Conservation (phyloP, 495 filamentous ascomycete species). For the Neurospora intermedia region DNA sequence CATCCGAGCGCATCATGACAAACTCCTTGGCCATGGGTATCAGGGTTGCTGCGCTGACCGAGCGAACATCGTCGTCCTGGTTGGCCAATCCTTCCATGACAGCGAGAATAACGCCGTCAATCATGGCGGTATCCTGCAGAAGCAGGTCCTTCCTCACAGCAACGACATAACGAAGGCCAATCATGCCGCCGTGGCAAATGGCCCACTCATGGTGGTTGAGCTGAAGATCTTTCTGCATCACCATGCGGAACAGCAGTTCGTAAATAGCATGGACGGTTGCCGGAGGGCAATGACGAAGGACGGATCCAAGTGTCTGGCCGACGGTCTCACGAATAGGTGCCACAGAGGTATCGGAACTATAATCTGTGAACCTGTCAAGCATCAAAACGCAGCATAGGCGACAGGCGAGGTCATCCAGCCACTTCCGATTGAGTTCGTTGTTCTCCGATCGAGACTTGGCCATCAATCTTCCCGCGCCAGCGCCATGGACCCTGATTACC, state of each 20-base stretch:
- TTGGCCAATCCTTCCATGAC: constrained; percentile 94
- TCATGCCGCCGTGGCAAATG: constrained; percentile 96
- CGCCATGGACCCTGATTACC: constrained; percentile 81
- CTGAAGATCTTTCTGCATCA: constrained; percentile 77
- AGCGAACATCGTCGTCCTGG: constrained; percentile 87
- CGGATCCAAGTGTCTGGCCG: constrained; percentile 86
- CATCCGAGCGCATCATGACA: constrained; percentile 65
- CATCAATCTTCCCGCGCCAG: constrained; percentile 70
- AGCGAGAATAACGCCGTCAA: constrained; percentile 83
- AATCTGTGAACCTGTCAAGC: constrained; percentile 94
- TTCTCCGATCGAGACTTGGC: constrained; percentile 66
- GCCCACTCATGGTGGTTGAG: constrained; percentile 72
- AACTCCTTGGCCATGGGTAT: constrained; percentile 94
- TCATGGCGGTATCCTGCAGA: constrained; percentile 66
- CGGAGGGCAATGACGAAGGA: constrained; percentile 68
- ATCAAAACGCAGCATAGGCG: constrained; percentile 90
- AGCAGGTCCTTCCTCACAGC: constrained; percentile 89
- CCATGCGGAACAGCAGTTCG: constrained; percentile 68
- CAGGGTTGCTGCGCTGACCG: constrained; percentile 90
- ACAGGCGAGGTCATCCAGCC: constrained; percentile 88
- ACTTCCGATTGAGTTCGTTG: constrained; percentile 63
- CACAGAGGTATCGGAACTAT: constrained; percentile 92
- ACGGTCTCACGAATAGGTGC: constrained; percentile 93
- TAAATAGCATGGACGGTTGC: constrained; percentile 72
- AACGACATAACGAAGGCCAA: constrained; percentile 85